Evolutionary conservation across 805 yeast genomes (phyloP), one percentile per base, ranked within the genome.

Genomic region (Teunomyces stri): DNA sequence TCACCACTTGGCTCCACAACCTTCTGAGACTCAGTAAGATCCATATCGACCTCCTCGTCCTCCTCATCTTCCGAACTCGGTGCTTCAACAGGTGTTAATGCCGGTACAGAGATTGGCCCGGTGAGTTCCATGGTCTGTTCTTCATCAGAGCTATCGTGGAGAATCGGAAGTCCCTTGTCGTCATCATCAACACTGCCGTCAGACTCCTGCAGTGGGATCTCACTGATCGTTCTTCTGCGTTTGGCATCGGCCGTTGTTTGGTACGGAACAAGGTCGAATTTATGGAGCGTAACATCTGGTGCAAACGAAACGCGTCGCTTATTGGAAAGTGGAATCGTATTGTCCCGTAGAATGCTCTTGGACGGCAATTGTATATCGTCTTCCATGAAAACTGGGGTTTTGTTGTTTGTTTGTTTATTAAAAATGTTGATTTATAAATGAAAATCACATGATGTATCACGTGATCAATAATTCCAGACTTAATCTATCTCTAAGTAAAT

Each of bases 251-350:
- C 53, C 49, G 30, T 43, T 44, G 36, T 33, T 11, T 42, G 34
- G 36, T 49, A 49, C 6, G 65, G 69, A 39, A 66, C 65, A 50
- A 63, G 61, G 49, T 66, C 82, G 53, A 76, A 73, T 56, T 81
- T 79, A 56, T 83, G 87, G 35, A 84, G 69, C 3, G 86, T 82
- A 0, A 83, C 88, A 54, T 82, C 87, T 1, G 87, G 87, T 0
- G 91, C 91, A 70, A 87, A 87, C 4, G 89, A 82, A 4, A 87
- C 92, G 21, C 92, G 65, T 48, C 92, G 65, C 31, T 66, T 57
- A 22, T 48, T 51, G 20, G 48, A 42, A 15, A 61, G 38, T 1
- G 65, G 65, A 16, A 59, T 45, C 1, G 65, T 57, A 28, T 55
- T 55, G 33, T 61, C 65, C 35, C 56, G 57, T 12, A 63, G 49